Base-by-base conservation (phyloP, 495 filamentous ascomycete genomes). In the Jackrogersella minutella region DNA sequence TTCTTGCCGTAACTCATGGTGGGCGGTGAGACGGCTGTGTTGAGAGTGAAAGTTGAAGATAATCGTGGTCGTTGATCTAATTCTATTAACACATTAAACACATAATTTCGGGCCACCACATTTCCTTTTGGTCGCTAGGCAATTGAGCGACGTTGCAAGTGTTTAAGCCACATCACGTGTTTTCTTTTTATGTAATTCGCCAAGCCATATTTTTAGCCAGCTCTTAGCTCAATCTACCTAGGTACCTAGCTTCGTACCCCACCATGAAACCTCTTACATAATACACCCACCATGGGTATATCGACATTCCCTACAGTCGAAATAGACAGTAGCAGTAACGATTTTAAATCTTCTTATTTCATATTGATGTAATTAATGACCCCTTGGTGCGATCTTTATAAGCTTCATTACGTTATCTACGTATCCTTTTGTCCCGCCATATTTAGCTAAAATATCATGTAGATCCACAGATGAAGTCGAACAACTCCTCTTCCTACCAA, bases 1-100 rank as follows among this genome's bases (percentile, higher is more conserved):
- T 96, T 98, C 84, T 97, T 97, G 79, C 91, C 89, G 86, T 96
- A 96, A 78, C 88, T 95, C 93, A 97, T 97, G 76, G 56, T 84
- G 79, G 78, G 77, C 74, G 62, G 56, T 30, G 58, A 68, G 70
- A 71, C 64, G 70, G 66, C 64, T 46, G 30, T 64, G 47, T 59
- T 50, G 34, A 40, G 49, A 40, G 47, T 52, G 70, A 70, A 73
- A 58, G 72, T 68, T 64, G 67, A 73, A 74, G 72, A 73, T 68
- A 52, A 62, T 66, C 46, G 60, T 39, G 47, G 30, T 57, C 66
- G 58, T 58, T 62, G 46, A 41, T 58, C 54, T 60, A 62, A 39
- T 66, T 56, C 49, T 61, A 24, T 28, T 40, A 41, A 51, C 22
- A 17, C 44, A 46, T 49, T 64, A 57, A 64, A 57, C 50, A 68